Percentiles rank a stretch among this genome's conserved stretches.
phyloP scores from a whole-genome alignment of 495 filamentous ascomycete species.

The Talaromyces nanjingensis region DNA sequence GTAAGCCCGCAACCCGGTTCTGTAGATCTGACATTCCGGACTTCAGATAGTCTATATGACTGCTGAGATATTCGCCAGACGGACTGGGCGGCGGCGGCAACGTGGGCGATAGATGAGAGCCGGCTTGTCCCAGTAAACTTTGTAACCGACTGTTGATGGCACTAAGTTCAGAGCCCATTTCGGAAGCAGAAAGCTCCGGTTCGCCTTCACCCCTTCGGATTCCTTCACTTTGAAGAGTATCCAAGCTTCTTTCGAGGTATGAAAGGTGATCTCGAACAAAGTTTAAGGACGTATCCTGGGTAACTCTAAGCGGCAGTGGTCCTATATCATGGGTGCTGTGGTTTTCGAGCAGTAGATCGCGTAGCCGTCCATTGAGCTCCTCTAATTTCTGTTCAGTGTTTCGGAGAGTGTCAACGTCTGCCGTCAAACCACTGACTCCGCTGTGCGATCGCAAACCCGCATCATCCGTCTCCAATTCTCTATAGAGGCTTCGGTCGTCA shows the following conservation, averaged over 20 bases:
- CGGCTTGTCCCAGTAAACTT: slow-evolving; percentile 40
- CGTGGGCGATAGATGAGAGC: slow-evolving; percentile 33
- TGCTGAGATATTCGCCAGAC: slow-evolving; percentile 35
- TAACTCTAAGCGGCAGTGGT: slow-evolving; percentile 25
- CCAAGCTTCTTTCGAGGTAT: slow-evolving; percentile 44
- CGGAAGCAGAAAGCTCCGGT: slow-evolving; percentile 12
- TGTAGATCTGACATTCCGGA: slow-evolving; percentile 72
- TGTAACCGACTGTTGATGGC: slow-evolving; percentile 47
- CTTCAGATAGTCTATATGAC: slow-evolving; percentile 49
- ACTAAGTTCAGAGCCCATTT: slow-evolving; percentile 26
- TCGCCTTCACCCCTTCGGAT: slow-evolving; percentile 8
- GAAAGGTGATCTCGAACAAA: slow-evolving; percentile 38
- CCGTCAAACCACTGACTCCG: slow-evolving; percentile 10
- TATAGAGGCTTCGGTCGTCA: slow-evolving; percentile 76
- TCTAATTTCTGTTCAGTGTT: slow-evolving; percentile 64
- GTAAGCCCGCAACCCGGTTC: slow-evolving; percentile 44
- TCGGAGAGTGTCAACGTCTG: slow-evolving; percentile 34
- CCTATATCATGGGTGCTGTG: slow-evolving; percentile 39
- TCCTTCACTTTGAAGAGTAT: slow-evolving; percentile 22
- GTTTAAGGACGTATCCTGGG: slow-evolving; percentile 18
- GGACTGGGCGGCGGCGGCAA: slow-evolving; percentile 42
- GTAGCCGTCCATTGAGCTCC: slow-evolving; percentile 61
- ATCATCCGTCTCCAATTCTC: slow-evolving; percentile 59
- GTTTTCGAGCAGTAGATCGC: slow-evolving; percentile 57
- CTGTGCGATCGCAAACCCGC: slow-evolving; percentile 22